Evolutionary conservation across 805 yeast genomes (phyloP).

Genomic region (Spathaspora passalidarum): DNA sequence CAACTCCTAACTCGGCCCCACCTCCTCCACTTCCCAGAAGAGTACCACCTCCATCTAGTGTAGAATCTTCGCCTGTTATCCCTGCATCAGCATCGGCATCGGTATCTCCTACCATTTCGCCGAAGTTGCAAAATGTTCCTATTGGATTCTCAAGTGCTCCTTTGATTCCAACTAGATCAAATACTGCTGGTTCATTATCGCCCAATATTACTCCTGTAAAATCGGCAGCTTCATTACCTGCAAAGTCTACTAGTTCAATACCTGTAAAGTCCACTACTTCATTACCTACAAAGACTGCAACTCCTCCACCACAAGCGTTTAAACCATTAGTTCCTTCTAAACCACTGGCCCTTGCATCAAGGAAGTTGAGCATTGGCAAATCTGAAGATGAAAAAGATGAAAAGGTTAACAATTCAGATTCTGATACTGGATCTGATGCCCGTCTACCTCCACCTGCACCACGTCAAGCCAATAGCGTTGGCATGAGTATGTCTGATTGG

Average conservation of each 20-base stretch:
- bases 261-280: constrained; percentile 24
- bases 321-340: constrained; percentile 38
- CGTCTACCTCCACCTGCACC: constrained; percentile 13
- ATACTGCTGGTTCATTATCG: constrained; percentile 27
- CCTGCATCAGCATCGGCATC: constrained; percentile 14
- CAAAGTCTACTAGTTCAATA: constrained; percentile 4
- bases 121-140: constrained; percentile 15
- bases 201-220: no score
- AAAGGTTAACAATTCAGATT: background rate
- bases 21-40: constrained; percentile 8
- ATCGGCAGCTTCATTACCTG: constrained; percentile 15
- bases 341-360: constrained; percentile 25
- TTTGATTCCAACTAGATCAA: constrained; percentile 35
- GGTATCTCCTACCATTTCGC: constrained; percentile 13
- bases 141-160: constrained; percentile 38
- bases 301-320: background rate
- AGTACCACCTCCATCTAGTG: constrained; percentile 7
- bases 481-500: constrained; percentile 44
- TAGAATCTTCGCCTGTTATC: background rate
- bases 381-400: constrained; percentile 1
- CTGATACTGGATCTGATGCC: constrained; percentile 12
- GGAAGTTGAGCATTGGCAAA: constrained; percentile 6
- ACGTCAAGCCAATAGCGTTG: constrained; percentile 3
- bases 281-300: constrained; percentile 1
- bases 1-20: constrained; percentile 8